These are phyloP conservation scores for Narthecium ossifragum DNA, from an alignment of 106 monocot species.

Conservation along the genomic window DNA sequence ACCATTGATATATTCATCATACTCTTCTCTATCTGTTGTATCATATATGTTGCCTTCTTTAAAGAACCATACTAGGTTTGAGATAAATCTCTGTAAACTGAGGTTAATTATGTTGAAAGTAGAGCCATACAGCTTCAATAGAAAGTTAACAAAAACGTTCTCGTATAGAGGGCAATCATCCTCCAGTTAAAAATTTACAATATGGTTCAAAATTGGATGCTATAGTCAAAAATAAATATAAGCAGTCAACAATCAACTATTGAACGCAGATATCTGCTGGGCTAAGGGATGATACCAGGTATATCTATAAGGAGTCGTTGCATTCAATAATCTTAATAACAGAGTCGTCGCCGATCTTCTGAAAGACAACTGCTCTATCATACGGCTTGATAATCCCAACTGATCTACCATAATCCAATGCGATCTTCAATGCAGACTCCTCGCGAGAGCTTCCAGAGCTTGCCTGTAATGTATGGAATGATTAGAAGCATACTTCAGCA, in stretches of 20 bases:
- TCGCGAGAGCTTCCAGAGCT: constrained; percentile 24
- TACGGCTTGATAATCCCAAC: constrained; percentile 27
- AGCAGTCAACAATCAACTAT: too few species aligned
- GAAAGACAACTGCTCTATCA: constrained; percentile 31
- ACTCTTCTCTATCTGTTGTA: constrained; percentile 49
- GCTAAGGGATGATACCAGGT: too few species aligned
- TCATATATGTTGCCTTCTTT: constrained; percentile 53
- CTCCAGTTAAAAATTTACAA: too few species aligned
- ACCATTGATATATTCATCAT: constrained; percentile 68
- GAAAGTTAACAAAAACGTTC: too few species aligned
- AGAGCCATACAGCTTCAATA: too few species aligned
- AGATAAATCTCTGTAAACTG: too few species aligned
- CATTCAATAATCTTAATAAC: constrained; percentile 42
- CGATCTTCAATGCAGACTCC: constrained; percentile 26
- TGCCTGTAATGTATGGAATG: constrained; percentile 26
- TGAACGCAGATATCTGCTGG: too few species aligned
- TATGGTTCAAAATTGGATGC: too few species aligned
- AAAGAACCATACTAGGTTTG: constrained; percentile 44
- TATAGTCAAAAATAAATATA: too few species aligned
- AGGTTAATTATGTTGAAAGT: too few species aligned
- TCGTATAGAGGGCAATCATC: too few species aligned
- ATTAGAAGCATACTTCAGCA: too few species aligned
- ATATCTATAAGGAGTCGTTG: constrained; percentile 24
- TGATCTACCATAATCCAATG: constrained; percentile 32
- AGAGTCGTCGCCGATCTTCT: constrained; percentile 34